A percentile compares a stretch with the other conserved stretches of the same genome.
These are phyloP conservation scores for Ceratobasidium sp. DNA, from an alignment of 1,284 basidiomycete genomes.

Conservation along the genomic window DNA sequence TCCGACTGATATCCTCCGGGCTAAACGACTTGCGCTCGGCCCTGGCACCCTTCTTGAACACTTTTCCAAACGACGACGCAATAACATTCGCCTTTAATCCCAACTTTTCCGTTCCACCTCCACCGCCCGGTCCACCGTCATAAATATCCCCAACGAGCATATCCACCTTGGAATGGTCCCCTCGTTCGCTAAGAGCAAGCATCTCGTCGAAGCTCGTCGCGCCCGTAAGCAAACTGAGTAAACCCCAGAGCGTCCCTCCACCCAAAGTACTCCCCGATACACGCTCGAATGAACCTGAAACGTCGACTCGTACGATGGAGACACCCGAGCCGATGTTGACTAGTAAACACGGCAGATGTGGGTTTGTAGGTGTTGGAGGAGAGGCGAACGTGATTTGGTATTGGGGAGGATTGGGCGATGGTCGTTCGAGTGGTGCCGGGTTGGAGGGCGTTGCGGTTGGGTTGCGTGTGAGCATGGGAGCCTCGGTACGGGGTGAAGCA, in stretches of 20 bases:
- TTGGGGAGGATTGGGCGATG: conserved; percentile 91
- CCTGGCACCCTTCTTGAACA: conserved; percentile 85
- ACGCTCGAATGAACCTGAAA: conserved; percentile 95
- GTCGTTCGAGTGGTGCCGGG: conserved; percentile 75
- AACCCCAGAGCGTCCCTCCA: conserved; percentile 99
- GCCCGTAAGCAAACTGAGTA: conserved; percentile 93
- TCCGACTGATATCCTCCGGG: conserved; percentile 95
- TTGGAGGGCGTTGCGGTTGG: neutral
- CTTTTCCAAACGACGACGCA: conserved; percentile 98
- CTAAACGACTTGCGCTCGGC: conserved; percentile 76
- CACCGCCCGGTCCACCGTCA: conserved; percentile 56
- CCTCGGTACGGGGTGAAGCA: conserved; percentile 29
- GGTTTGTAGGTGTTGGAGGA: conserved; percentile 69
- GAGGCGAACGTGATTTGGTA: conserved; percentile 90
- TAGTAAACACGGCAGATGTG: conserved; percentile 94
- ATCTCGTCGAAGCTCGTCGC: conserved; percentile 99
- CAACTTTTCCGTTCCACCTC: conserved; percentile 87
- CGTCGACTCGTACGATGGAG: conserved; percentile 97
- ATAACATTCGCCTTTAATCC: conserved; percentile 98
- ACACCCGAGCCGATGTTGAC: conserved; percentile 99
- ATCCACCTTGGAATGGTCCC: conserved; percentile 95
- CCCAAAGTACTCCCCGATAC: conserved; percentile 97
- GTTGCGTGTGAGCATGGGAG: conserved; percentile 41
- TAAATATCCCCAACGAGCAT: conserved; percentile 99
- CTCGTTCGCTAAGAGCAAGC: conserved; percentile 92